Base-by-base conservation (phyloP, 108 stramenopile genomes). In the Discostella pseudostelligera region DNA sequence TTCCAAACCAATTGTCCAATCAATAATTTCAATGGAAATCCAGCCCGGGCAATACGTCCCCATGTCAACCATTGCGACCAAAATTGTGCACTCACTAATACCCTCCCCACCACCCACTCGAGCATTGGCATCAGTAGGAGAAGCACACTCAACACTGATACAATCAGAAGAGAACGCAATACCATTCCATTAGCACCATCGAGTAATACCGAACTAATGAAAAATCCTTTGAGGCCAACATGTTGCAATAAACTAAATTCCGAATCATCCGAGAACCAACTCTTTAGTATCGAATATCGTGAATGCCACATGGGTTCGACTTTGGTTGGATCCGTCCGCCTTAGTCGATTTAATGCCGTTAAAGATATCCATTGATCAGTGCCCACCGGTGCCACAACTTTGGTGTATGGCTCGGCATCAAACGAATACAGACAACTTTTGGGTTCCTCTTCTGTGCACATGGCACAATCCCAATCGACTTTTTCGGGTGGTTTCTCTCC, bases 271-370 rank as follows among this genome's bases (percentile, higher is more conserved):
- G 66, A 47, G 70, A 91, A 94, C 93, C 93, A 94, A 17, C 76
- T 70, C 14, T 53, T 40, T 45, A 87, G 55, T 26, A 94, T 85
- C 21, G 84, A 71, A 64, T 91, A 94, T 55, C 82, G 73, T 17
- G 78, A 78, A 64, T 88, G 87, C 93, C 93, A 94, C 87, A 94
- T 89, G 25, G 87, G 84, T 68, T 94, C 90, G 4, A 94, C 90
- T 62, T 94, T 94, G 65, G 86, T 74, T 13, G 88, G 86, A 80
- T 94, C 93, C 0, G 76, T 85, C 2, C 93, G 82, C 13, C 93
- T 85, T 44, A 92, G 72, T 48, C 87, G 82, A 73, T 92, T 94
- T 56, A 94, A 59, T 14, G 88, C 76, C 8, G 71, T 40, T 4
- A 94, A 66, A 12, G 85, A 80, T 36, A 94, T 92, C 85, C 86